These are phyloP conservation scores for Colletotrichum sp. DNA, from an alignment of 2,329 filamentous ascomycete species.

Conservation along the genomic window DNA sequence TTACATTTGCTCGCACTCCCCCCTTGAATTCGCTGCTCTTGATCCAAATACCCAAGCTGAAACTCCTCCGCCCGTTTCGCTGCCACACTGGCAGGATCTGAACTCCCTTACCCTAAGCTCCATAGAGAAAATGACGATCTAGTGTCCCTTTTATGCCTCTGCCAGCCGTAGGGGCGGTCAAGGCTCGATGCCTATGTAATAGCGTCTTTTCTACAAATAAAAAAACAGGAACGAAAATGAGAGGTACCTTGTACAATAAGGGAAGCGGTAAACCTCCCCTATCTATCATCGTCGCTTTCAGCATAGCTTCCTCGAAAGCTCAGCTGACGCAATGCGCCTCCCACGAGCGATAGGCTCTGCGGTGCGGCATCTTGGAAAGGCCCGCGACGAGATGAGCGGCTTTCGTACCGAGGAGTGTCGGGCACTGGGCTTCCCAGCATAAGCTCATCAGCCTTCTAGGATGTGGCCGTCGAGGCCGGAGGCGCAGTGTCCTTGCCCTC, in stretches of 20 bases:
- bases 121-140: background rate
- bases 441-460: background rate
- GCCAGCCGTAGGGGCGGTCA: background rate
- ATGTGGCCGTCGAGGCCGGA: background rate
- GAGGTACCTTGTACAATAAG: background rate
- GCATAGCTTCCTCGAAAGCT: background rate
- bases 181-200: background rate
- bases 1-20: background rate
- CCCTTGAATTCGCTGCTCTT: background rate
- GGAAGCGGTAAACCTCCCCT: background rate
- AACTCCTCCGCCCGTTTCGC: conserved; percentile 8
- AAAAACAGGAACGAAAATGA: conserved; percentile 1
- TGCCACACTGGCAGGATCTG: conserved; percentile 4
- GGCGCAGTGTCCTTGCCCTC: conserved; percentile 27
- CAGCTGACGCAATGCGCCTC: background rate
- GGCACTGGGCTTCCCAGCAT: background rate
- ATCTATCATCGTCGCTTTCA: background rate
- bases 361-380: background rate
- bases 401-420: background rate
- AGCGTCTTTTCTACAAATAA: conserved; percentile 10
- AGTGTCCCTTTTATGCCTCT: background rate
- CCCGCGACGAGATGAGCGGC: background rate
- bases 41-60: background rate
- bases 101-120: conserved; percentile 8
- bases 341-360: background rate